Conservation (phyloP, 192 early-diverging fungal species). For the Umbelopsis ramanniana region DNA sequence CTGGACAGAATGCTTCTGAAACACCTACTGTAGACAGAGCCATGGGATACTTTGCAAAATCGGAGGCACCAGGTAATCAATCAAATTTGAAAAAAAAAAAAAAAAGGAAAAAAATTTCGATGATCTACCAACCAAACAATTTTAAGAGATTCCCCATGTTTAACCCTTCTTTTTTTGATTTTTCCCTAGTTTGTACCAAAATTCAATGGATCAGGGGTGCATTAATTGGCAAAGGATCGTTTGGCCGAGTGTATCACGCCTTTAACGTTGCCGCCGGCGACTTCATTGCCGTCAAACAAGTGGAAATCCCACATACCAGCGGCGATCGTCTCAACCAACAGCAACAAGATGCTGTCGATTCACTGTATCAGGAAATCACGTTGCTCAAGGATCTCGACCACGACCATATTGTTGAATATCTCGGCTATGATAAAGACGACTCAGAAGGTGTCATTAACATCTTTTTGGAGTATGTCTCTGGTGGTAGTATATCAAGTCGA, state of each 20-base stretch:
- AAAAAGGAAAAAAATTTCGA: no score
- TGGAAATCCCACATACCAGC: constrained; percentile 62
- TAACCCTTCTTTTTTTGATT: background rate
- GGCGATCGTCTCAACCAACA: constrained; percentile 46
- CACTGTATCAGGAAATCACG: constrained; percentile 79
- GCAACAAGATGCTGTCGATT: constrained; percentile 56
- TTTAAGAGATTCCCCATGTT: background rate
- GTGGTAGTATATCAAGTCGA: constrained; percentile 85
- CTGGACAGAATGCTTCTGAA: constrained; percentile 12
- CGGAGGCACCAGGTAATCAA: constrained; percentile 3
- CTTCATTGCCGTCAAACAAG: constrained; percentile 88
- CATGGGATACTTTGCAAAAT: constrained; percentile 5
- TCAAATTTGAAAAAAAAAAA: background rate
- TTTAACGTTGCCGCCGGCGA: constrained; percentile 78
- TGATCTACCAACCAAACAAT: background rate
- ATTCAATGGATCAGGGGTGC: constrained; percentile 80
- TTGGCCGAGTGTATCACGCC: constrained; percentile 81
- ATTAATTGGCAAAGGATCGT: constrained; percentile 87
- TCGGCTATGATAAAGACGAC: constrained; percentile 62
- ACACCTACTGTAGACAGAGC: background rate
- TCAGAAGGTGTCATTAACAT: constrained; percentile 79
- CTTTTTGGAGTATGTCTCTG: constrained; percentile 97
- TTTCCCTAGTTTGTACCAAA: constrained; percentile 5
- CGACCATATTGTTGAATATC: constrained; percentile 95
- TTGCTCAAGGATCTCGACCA: constrained; percentile 82